Base-by-base conservation (phyloP, 148 eudicot genomes). In the Vaccinium darrowii region DNA sequence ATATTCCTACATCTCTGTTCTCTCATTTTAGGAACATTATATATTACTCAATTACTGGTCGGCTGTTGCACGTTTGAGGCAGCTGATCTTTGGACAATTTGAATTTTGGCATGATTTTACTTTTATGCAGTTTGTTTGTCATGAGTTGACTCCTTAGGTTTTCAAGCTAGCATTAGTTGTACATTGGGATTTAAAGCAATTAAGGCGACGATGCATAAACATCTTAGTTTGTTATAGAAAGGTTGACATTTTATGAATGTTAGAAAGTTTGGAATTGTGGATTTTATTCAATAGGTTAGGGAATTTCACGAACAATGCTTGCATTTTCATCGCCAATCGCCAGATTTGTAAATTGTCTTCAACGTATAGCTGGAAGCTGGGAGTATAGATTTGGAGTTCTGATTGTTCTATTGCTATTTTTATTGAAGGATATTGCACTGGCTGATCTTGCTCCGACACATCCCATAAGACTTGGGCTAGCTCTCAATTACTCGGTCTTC, bases 401-500 rank as follows among this genome's bases (percentile, higher is more conserved):
- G 5, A 50, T 8, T 62, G 56, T 75, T 74, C 0, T 76, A 25
- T 25, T 21, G 43, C 65, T 71, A 63, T 16, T 83, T 12, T 58
- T 83, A 12, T 79, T 88, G 86, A 50, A 91, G 93, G 91, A 90
- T 80, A 88, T 90, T 82, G 93, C 93, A 16, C 87, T 86, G 67
- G 89, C 89, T 81, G 92, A 90, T 81, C 88, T 90, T 86, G 86
- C 92, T 79, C 90, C 93, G 8, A 91, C 92, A 52, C 92, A 91
- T 87, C 93, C 93, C 19, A 88, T 88, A 47, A 86, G 93, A 73
- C 86, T 91, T 78, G 93, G 92, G 79, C 84, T 91, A 30, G 91
- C 93, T 18, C 87, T 91, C 81, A 91, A 91, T 82, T 90, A 84
- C 86, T 88, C 93, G 11, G 93, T 91, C 62, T 89, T 91, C 89